Conservation (phyloP, 139 green algal species). For the Cymbomonas tetramitiformis region DNA sequence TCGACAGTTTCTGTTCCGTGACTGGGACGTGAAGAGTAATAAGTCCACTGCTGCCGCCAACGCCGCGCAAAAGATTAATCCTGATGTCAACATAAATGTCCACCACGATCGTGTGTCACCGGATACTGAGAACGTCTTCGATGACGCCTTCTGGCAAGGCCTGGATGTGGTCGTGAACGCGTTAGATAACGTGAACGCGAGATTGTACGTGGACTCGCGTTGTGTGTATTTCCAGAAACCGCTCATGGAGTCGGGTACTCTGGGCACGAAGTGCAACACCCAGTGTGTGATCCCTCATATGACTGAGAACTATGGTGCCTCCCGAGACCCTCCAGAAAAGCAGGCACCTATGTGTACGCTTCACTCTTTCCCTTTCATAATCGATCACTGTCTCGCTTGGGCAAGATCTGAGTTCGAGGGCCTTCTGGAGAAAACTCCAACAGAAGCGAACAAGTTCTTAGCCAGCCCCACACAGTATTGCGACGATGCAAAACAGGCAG, state of each 20-base stretch:
- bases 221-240: conserved; percentile 97
- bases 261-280: conserved; percentile 97
- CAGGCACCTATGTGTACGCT: conserved; percentile 97
- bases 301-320: conserved; percentile 94
- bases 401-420: conserved; percentile 91
- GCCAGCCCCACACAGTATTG: conserved; percentile 60
- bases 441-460: conserved; percentile 81
- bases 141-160: conserved; percentile 82
- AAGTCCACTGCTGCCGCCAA: conserved; percentile 64
- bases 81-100: conserved; percentile 46
- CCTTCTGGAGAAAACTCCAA: conserved; percentile 70
- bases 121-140: conserved; percentile 80
- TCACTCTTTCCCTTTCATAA: conserved; percentile 99
- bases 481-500: conserved; percentile 6
- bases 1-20: conserved; percentile 92
- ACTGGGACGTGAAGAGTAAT: conserved; percentile 82
- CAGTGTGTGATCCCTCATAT: conserved; percentile 58
- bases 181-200: conserved; percentile 90
- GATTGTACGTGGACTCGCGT: conserved; percentile 75
- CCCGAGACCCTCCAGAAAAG: conserved; percentile 78
- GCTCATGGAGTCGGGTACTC: conserved; percentile 83
- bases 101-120: conserved; percentile 90
- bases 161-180: conserved; percentile 88
- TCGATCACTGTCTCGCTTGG: conserved; percentile 78
- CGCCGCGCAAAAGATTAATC: conserved; percentile 71